A percentile compares a stretch with the other conserved stretches of the same genome.
Conservation (phyloP, 345 rosid genomes). For the Anacardium occidentale region DNA sequence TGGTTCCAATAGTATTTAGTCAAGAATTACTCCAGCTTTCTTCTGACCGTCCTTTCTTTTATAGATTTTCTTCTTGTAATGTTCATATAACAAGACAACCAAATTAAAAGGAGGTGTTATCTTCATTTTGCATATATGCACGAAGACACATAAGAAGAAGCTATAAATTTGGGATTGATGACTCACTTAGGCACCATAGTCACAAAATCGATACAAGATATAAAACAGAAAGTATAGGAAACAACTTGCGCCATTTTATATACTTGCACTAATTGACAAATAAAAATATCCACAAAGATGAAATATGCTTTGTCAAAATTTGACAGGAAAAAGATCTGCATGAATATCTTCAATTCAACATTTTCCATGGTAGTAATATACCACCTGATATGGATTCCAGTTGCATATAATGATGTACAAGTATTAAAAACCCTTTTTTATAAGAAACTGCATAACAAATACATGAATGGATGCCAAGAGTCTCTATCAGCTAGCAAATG, state of each 20-base stretch:
- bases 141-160: neutral
- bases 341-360: neutral
- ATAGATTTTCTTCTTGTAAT: neutral
- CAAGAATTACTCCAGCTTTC: neutral
- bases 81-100: neutral
- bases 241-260: neutral
- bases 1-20: neutral
- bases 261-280: neutral
- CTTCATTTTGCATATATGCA: neutral
- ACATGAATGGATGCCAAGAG: neutral
- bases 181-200: neutral
- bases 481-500: neutral
- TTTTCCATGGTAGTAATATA: neutral
- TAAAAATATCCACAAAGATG: neutral
- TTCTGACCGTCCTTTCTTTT: no score
- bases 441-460: neutral
- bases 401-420: no score
- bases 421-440: no score
- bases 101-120: neutral
- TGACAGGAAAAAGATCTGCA: no score
- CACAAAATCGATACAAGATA: neutral
- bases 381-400: neutral
- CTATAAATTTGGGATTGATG: neutral
- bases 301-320: neutral
- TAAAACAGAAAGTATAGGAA: neutral